Evolutionary conservation across 179 eudicot species (phyloP).

Genomic region (Vitellaria paradoxa): DNA sequence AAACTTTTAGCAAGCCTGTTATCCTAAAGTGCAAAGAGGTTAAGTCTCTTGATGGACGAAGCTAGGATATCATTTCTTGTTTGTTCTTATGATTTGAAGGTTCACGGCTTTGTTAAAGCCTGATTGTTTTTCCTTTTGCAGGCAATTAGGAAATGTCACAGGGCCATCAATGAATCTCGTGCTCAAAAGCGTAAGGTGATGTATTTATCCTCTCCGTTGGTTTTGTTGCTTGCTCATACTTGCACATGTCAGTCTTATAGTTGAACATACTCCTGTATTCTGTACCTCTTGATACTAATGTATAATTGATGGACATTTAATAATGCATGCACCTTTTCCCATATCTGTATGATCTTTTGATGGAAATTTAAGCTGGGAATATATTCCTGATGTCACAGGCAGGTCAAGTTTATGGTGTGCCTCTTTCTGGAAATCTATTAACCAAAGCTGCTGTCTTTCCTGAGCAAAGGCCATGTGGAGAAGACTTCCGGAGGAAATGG

Average conservation of each 20-base stretch:
- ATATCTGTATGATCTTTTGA: background rate
- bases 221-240: background rate
- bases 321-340: background rate
- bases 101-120: background rate
- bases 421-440: conserved; percentile 75
- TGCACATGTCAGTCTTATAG: background rate
- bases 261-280: background rate
- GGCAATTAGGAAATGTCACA: conserved; percentile 88
- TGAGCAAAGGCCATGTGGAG: conserved; percentile 83
- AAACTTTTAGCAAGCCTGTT: conserved; percentile 57
- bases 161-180: conserved; percentile 97
- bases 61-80: background rate
- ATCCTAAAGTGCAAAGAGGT: conserved; percentile 92
- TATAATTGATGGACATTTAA: background rate
- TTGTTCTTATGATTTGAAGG: background rate
- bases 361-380: conserved; percentile 9
- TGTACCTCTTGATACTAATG: background rate
- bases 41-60: conserved; percentile 20
- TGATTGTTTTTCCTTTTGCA: conserved; percentile 28
- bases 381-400: conserved; percentile 52
- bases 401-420: conserved; percentile 97
- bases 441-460: conserved; percentile 74
- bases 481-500: conserved; percentile 91
- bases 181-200: conserved; percentile 95
- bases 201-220: conserved; percentile 8